Conservation (phyloP, 2,329 filamentous ascomycete species). For the Nemania sp. region DNA sequence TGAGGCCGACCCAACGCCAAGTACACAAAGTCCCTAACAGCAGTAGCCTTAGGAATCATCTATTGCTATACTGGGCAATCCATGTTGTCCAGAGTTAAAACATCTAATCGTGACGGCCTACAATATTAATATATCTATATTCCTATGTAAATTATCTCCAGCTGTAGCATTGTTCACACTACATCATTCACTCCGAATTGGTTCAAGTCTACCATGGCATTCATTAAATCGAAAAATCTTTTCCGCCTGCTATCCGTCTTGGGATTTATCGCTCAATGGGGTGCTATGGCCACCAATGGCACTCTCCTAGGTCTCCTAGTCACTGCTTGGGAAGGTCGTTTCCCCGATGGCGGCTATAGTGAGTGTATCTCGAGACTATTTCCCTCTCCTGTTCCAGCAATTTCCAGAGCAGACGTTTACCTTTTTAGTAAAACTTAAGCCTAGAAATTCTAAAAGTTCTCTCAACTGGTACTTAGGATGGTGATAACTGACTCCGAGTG, state of each 20-base stretch:
- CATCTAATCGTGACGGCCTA: not conserved
- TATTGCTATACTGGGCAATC: not conserved
- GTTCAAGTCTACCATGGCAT: not conserved
- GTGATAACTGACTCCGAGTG: too few relatives aligned
- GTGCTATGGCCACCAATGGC: conserved; percentile 16
- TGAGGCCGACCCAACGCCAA: not conserved
- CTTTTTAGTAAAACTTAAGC: too few relatives aligned
- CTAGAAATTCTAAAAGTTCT: too few relatives aligned
- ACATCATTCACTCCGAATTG: not conserved
- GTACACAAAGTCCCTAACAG: not conserved
- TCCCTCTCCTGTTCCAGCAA: too few relatives aligned
- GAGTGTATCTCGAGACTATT: too few relatives aligned
- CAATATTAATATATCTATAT: not conserved
- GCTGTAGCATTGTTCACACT: not conserved
- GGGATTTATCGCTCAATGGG: conserved; percentile 16
- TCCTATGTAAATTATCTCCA: not conserved
- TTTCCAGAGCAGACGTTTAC: too few relatives aligned
- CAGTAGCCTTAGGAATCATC: not conserved
- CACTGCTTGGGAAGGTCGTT: conserved; percentile 6
- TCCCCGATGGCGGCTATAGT: not conserved
- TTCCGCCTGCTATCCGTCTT: not conserved
- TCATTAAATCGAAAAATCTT: not conserved
- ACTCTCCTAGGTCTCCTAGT: conserved; percentile 12
- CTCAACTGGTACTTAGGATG: too few relatives aligned
- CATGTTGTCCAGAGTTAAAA: not conserved